Evolutionary conservation across 805 yeast species (phyloP).

Genomic region (Wilhelminamyces savonicus): DNA sequence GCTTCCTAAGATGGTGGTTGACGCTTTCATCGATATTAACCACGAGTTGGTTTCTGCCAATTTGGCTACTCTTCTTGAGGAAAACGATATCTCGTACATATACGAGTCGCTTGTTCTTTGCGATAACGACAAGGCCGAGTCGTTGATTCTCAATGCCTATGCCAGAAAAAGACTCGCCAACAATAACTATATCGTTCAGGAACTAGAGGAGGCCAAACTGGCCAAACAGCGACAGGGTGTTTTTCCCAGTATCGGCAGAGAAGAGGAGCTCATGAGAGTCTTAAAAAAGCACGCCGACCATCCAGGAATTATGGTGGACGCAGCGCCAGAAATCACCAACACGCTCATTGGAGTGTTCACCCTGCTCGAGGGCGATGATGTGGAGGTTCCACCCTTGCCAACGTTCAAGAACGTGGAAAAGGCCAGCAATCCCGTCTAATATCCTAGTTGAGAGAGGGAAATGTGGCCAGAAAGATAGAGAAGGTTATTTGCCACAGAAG

Average conservation of each 20-base stretch:
- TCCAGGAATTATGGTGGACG: conserved; percentile 29
- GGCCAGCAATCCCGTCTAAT: conserved; percentile 43
- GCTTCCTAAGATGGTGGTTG: conserved; percentile 44
- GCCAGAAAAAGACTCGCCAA: conserved; percentile 16
- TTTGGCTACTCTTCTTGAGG: conserved; percentile 14
- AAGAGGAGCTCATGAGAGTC: conserved; percentile 15
- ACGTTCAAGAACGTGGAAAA: conserved; percentile 60
- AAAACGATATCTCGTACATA: conserved; percentile 5
- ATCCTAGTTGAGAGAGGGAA: conserved; percentile 11
- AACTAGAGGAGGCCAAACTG: conserved; percentile 7
- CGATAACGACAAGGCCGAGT: conserved; percentile 19
- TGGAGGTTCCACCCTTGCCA: conserved; percentile 38
- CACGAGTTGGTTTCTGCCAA: conserved; percentile 14
- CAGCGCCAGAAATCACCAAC: conserved; percentile 30
- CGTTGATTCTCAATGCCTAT: conserved; percentile 18
- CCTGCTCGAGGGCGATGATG: conserved; percentile 11
- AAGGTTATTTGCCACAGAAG: too few species aligned
- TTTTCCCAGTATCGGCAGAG: conserved; percentile 3
- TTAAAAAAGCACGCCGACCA: conserved; percentile 20
- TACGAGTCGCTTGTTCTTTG: conserved; percentile 3
- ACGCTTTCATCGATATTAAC: conserved; percentile 30
- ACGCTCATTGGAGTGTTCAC: conserved; percentile 15
- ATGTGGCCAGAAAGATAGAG: too few species aligned
- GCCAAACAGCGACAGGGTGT: conserved; percentile 1
- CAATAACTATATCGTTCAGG: conserved; percentile 12